Evolutionary conservation across 257 asterid genomes (phyloP).

Genomic region (Thymus quinquecostatus): DNA sequence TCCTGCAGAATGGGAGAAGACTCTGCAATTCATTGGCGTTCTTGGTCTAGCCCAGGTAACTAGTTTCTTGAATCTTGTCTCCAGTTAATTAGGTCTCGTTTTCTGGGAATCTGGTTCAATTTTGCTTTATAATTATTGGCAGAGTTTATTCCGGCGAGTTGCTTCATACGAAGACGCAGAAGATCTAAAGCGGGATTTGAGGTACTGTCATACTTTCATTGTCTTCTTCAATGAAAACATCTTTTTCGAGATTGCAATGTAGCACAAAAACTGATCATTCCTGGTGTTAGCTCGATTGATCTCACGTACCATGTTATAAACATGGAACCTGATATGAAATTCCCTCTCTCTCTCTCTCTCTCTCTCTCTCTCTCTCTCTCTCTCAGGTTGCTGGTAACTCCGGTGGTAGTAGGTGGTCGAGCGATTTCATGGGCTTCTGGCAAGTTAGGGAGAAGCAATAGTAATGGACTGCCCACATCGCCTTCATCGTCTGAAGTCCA

Average conservation of each 20-base stretch:
- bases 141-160: constrained; percentile 68
- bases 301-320: not conserved
- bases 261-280: too few relatives aligned
- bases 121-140: constrained; percentile 1
- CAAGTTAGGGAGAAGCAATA: constrained; percentile 52
- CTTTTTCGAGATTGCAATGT: not conserved
- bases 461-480: constrained; percentile 78
- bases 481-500: constrained; percentile 85
- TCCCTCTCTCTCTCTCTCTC: not conserved
- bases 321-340: not conserved
- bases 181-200: constrained; percentile 71
- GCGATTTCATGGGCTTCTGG: constrained; percentile 84
- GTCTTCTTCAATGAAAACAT: not conserved
- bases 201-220: constrained; percentile 43
- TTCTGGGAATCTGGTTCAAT: too few relatives aligned
- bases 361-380: not conserved
- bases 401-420: constrained; percentile 65
- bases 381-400: constrained; percentile 62
- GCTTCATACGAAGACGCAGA: constrained; percentile 69
- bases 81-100: not conserved
- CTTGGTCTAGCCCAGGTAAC: constrained; percentile 71
- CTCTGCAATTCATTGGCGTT: constrained; percentile 73
- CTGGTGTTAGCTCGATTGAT: too few relatives aligned
- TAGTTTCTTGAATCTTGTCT: constrained; percentile 21
- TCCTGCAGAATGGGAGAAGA: constrained; percentile 83